Evolutionary conservation across 2,329 filamentous ascomycete genomes (phyloP), one percentile per base, ranked within the genome.

Genomic region (Diaporthe citrichinensis): DNA sequence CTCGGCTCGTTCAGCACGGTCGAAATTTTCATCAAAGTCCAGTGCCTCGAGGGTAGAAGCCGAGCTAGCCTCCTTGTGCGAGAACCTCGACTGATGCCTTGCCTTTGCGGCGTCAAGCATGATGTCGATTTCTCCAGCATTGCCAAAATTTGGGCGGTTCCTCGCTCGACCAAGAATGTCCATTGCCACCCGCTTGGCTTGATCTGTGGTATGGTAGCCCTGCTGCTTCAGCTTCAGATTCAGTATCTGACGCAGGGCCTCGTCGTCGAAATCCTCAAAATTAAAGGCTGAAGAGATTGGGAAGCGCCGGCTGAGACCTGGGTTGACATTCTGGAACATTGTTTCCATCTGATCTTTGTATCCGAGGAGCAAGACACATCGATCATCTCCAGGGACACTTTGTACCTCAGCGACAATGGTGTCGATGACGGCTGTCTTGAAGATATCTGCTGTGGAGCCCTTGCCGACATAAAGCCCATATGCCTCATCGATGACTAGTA

Each of bases 401-500:
- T 95, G 93, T 0, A 95, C 89, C 78, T 94, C 92, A 0, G 92
- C 92, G 0, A 95, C 94, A 17, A 95, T 91, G 0, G 92, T 95
- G 78, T 95, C 94, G 4, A 95, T 87, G 1, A 94, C 92, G 0
- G 91, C 92, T 0, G 86, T 88, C 80, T 90, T 93, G 84, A 84
- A 95, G 0, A 83, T 81, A 20, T 85, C 84, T 0, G 75, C 77
- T 0, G 72, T 69, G 1, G 81, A 79, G 1, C 79, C 81, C 3
- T 81, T 81, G 0, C 85, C 85, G 1, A 84, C 82, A 61, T 87
- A 89, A 0, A 96, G 86, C 46, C 91, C 91, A 77, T 96, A 96
- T 0, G 94, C 94, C 80, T 97, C 94, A 77, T 96, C 94, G 3
- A 96, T 95, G 20, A 96, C 90, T 0, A 96, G 87, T 0, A 96